Percentiles rank a stretch among this genome's conserved stretches.
Evolutionary conservation across 1,284 basidiomycete species (phyloP).

Genomic region (Tilletia setariae): DNA sequence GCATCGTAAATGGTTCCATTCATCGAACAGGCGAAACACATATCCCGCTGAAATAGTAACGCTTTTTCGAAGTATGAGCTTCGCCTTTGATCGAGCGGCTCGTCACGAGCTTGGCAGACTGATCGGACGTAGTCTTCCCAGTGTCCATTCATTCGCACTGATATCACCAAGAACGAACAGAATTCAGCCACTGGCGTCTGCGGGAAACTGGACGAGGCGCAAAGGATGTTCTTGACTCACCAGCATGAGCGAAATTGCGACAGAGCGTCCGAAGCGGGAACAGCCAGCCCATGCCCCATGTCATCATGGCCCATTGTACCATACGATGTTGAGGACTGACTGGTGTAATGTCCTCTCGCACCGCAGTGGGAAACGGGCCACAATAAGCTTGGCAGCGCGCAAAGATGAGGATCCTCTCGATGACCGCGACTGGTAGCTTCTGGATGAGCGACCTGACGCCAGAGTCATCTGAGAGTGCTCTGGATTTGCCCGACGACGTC

Average conservation of each 20-base stretch:
- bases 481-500: constrained; percentile 14
- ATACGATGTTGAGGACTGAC: background rate
- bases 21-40: constrained; percentile 1
- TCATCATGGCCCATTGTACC: background rate
- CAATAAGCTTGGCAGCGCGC: background rate
- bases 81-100: background rate
- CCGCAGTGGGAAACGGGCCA: background rate
- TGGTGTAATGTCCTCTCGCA: background rate
- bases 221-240: background rate
- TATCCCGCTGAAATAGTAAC: background rate
- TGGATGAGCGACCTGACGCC: background rate
- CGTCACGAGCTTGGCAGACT: background rate
- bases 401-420: constrained; percentile 5
- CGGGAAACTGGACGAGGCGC: too few relatives aligned
- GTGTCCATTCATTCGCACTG: background rate
- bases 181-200: too few relatives aligned
- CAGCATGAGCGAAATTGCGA: background rate
- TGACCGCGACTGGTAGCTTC: background rate
- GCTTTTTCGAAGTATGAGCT: background rate
- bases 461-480: background rate
- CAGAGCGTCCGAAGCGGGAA: background rate
- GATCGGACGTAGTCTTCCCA: background rate
- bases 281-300: constrained; percentile 11
- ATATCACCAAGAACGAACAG: background rate
- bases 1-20: background rate